Evolutionary conservation across 768 basidiomycete genomes (phyloP).

Genomic region (Phlegmacium glaucopus): DNA sequence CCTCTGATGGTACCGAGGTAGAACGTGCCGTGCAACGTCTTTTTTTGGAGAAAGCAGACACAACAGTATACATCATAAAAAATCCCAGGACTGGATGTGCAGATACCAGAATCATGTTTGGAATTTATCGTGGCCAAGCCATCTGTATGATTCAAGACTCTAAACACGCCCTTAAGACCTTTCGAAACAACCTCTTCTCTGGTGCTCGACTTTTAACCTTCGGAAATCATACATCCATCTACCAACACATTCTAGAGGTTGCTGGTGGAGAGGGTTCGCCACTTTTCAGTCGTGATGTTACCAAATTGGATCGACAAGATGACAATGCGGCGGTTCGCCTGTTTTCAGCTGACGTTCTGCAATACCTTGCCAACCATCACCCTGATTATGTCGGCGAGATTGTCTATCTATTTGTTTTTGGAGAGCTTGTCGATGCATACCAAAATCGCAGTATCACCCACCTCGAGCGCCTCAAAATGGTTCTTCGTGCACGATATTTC

Average conservation of each 20-base stretch:
- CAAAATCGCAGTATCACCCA: conserved; percentile 28
- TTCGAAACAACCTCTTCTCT: conserved; percentile 30
- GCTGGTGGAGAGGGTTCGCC: conserved; percentile 15
- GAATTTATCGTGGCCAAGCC: conserved; percentile 12
- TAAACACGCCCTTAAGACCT: conserved; percentile 33
- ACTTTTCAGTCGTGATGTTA: conserved; percentile 28
- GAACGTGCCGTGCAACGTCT: conserved; percentile 25
- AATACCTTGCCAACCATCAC: conserved; percentile 19
- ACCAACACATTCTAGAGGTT: conserved; percentile 16
- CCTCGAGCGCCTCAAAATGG: conserved; percentile 24
- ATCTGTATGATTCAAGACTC: conserved; percentile 31
- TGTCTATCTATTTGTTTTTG: conserved; percentile 38
- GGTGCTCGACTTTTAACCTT: conserved; percentile 27
- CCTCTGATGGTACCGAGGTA: conserved; percentile 30
- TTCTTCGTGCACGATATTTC: conserved; percentile 28
- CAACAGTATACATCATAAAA: background rate
- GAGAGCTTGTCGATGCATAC: conserved; percentile 34
- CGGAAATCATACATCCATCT: conserved; percentile 19
- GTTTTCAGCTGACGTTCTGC: conserved; percentile 30
- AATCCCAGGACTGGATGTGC: background rate
- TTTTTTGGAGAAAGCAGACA: conserved; percentile 6
- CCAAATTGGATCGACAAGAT: conserved; percentile 41
- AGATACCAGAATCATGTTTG: conserved; percentile 7
- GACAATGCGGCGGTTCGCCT: conserved; percentile 37
- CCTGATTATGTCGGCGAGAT: conserved; percentile 23